Percentiles rank a stretch among this genome's conserved stretches.
Evolutionary conservation across 148 eudicot genomes (phyloP).

Genomic region (Chenopodium quinoa): DNA sequence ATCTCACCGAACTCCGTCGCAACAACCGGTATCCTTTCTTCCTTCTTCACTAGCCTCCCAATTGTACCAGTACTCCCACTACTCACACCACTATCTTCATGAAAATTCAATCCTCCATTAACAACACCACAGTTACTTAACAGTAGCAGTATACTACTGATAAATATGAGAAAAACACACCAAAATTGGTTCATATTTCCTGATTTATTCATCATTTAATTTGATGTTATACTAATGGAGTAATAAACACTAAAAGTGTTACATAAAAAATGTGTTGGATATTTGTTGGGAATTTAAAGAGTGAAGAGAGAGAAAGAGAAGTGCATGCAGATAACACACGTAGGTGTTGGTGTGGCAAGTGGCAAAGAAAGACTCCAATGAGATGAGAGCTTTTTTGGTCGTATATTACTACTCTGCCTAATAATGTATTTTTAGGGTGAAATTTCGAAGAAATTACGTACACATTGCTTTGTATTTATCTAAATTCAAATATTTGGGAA

Average conservation of each 20-base stretch:
- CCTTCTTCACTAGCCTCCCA: constrained; percentile 48
- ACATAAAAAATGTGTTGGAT: background rate
- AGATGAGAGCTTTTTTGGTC: background rate
- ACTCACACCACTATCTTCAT: constrained; percentile 2
- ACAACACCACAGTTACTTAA: background rate
- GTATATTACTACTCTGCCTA: background rate
- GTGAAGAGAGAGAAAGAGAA: background rate
- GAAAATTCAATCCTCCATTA: constrained; percentile 3
- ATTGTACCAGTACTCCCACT: constrained; percentile 22
- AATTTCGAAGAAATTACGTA: constrained; percentile 17
- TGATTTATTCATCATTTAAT: background rate
- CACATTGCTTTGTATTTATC: background rate
- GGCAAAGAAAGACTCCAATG: background rate
- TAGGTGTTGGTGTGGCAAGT: constrained; percentile 29
- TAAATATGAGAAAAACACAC: background rate
- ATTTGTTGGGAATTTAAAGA: background rate
- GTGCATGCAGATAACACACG: constrained; percentile 58
- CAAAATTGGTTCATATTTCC: background rate
- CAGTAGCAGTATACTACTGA: constrained; percentile 2
- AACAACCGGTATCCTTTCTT: constrained; percentile 37
- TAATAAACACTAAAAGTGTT: background rate
- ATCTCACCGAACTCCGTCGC: constrained; percentile 52
- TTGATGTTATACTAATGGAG: background rate
- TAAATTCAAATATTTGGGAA: too few relatives aligned
- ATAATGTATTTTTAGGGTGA: constrained; percentile 6